These are phyloP conservation scores for Talaromyces sp. DNA, from an alignment of 2,329 filamentous ascomycete species.

Conservation along the genomic window DNA sequence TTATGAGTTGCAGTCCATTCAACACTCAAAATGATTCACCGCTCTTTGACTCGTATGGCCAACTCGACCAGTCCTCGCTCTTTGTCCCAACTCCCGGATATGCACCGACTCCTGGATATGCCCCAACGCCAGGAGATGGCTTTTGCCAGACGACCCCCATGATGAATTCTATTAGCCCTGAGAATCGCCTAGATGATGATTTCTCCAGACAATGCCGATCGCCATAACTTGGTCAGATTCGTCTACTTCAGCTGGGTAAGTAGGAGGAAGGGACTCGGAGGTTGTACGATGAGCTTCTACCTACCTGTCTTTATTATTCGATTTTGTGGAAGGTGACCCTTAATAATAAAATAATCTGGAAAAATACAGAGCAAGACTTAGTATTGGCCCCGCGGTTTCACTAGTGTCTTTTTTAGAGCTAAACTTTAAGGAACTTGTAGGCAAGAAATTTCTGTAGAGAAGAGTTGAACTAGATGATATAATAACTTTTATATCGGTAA, in stretches of 20 bases:
- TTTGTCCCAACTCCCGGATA: conserved; percentile 14
- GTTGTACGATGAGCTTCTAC: conserved; percentile 7
- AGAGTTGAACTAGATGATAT: no score
- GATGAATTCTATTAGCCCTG: conserved; percentile 6
- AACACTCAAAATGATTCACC: background rate
- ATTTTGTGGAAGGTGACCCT: conserved; percentile 12
- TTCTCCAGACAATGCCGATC: conserved; percentile 4
- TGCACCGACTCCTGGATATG: background rate
- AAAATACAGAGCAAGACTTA: conserved; percentile 16
- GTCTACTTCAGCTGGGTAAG: no score
- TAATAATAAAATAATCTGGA: conserved; percentile 8
- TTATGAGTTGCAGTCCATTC: conserved; percentile 12
- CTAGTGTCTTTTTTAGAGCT: conserved; percentile 14
- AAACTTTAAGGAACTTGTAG: conserved; percentile 13
- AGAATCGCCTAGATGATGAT: conserved; percentile 6
- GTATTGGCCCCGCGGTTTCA: conserved; percentile 12
- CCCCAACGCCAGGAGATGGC: background rate
- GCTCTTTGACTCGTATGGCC: background rate
- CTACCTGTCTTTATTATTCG: conserved; percentile 6
- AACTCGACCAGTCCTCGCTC: conserved; percentile 10
- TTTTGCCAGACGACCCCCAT: conserved; percentile 7
- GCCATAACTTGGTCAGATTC: background rate
- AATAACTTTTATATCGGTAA: no score
- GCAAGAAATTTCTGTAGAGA: conserved; percentile 7
- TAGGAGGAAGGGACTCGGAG: conserved; percentile 10